Evolutionary conservation across 108 stramenopile species (phyloP).

Genomic region (Licmophora abbreviata): DNA sequence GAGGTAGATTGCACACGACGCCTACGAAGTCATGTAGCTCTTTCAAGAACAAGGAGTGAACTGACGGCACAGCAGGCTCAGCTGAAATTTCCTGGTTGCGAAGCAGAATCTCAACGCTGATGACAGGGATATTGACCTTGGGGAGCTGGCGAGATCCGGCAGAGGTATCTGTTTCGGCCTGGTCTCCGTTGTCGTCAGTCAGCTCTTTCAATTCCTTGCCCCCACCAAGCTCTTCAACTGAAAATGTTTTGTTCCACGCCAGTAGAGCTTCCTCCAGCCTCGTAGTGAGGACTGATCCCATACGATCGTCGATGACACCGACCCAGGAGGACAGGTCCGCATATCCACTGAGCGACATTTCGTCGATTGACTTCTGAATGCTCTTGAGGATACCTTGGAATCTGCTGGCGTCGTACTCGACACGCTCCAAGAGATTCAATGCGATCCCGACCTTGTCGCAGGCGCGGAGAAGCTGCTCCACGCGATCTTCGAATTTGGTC

Average conservation of each 20-base stretch:
- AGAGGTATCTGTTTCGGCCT: background rate
- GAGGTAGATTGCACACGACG: constrained; percentile 71
- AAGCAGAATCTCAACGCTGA: constrained; percentile 68
- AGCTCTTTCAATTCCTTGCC: constrained; percentile 13
- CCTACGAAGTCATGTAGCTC: constrained; percentile 78
- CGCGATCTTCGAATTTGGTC: constrained; percentile 71
- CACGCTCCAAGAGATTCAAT: constrained; percentile 31
- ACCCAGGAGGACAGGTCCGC: constrained; percentile 69
- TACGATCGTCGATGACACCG: constrained; percentile 41
- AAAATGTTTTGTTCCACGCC: constrained; percentile 52
- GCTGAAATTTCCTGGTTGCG: constrained; percentile 82
- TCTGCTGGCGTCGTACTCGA: constrained; percentile 53
- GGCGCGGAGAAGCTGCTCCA: constrained; percentile 63
- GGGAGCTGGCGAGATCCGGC: constrained; percentile 3
- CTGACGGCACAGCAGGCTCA: constrained; percentile 58
- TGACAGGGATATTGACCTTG: constrained; percentile 26
- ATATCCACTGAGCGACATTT: constrained; percentile 81
- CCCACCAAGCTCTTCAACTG: constrained; percentile 3
- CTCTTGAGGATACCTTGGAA: constrained; percentile 48
- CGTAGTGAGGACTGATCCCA: constrained; percentile 51
- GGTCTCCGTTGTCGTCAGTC: background rate
- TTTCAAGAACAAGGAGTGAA: constrained; percentile 60
- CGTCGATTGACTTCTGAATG: constrained; percentile 90
- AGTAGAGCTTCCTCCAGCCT: constrained; percentile 63
- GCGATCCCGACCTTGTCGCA: constrained; percentile 62